Base-by-base conservation (phyloP, 257 asterid genomes). In the Ilex aquifolium region DNA sequence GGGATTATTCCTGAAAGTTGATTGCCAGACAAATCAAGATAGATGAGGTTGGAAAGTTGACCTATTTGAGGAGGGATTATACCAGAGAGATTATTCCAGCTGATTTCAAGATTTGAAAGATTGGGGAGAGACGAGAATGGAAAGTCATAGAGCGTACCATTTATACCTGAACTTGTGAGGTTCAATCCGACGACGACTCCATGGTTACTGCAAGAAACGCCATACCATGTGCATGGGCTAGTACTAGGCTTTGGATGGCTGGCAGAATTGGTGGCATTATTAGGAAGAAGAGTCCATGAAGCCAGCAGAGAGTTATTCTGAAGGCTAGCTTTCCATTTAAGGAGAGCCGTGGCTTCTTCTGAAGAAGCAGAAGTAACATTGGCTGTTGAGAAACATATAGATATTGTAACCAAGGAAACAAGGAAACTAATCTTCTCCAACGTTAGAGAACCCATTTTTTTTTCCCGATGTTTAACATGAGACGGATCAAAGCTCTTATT, bases 71-170 rank as follows among this genome's bases (percentile, higher is more conserved):
- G 57, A 2, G 79, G 72, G 56, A 76, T 56, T 16, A 65, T 59
- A 13, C 81, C 81, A 29, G 27, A 69, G 42, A 69, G 27, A 0
- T 42, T 11, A 31, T 68, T 74, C 13, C 46, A 0, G 59, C 62
- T 59, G 14, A 68, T 29, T 14, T 74, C 74, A 13, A 68, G 31
- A 60, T 29, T 53, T 17, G 64, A 62, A 4, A 76, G 62, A 72
- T 72, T 60, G 1, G 61, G 75, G 14, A 76, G 75, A 16, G 57
- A 53, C 0, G 65, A 60, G 64, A 74, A 74, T 5, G 71, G 79
- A 16, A 76, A 76, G 57, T 42, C 16, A 2, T 56, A 2, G 1
- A 72, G 73, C 2, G 70, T 72, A 31, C 69, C 81, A 9, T 3
- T 40, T 3, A 73, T 31, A 31, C 53, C 0, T 6, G 62, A 32